phyloP scores from a whole-genome alignment of 2,329 filamentous ascomycete genomes.

The Ophiosphaerella narmari region DNA sequence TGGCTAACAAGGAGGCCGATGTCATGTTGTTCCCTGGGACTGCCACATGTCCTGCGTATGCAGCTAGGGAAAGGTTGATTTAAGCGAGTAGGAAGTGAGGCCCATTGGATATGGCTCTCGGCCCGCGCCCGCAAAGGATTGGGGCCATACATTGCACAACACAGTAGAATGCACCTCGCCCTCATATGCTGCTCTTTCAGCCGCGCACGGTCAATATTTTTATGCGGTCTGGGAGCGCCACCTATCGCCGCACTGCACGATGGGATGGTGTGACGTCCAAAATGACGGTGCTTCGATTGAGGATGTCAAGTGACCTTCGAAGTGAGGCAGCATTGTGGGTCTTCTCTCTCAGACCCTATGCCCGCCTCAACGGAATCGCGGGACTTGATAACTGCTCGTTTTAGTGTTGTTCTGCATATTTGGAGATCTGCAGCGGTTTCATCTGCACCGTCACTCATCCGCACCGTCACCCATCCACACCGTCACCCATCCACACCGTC shows the following conservation, averaged over 20 bases:
- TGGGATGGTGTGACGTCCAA: conserved; percentile 28
- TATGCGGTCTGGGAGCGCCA: conserved; percentile 32
- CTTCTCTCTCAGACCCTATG: conserved; percentile 11
- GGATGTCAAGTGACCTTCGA: background rate
- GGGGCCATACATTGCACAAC: conserved; percentile 28
- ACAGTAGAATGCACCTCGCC: conserved; percentile 18
- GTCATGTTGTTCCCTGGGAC: conserved; percentile 38
- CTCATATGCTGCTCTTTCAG: conserved; percentile 13
- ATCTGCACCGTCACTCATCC: conserved; percentile 27
- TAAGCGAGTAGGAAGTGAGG: conserved; percentile 30
- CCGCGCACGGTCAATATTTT: conserved; percentile 27
- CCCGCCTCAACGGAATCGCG: conserved; percentile 1
- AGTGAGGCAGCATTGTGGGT: conserved; percentile 15
- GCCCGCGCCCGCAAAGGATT: conserved; percentile 35
- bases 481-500: conserved; percentile 20
- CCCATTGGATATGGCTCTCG: conserved; percentile 36
- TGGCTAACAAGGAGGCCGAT: conserved; percentile 42
- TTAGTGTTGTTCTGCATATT: conserved; percentile 15
- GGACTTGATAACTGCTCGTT: conserved; percentile 17
- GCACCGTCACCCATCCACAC: conserved; percentile 9
- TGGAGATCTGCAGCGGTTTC: conserved; percentile 25
- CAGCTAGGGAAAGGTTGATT: conserved; percentile 40
- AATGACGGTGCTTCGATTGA: conserved; percentile 6
- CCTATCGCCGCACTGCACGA: conserved; percentile 32
- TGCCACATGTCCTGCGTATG: conserved; percentile 49